These are phyloP conservation scores for Solanum chmielewskii DNA, from an alignment of 257 asterid genomes.

Conservation along the genomic window DNA sequence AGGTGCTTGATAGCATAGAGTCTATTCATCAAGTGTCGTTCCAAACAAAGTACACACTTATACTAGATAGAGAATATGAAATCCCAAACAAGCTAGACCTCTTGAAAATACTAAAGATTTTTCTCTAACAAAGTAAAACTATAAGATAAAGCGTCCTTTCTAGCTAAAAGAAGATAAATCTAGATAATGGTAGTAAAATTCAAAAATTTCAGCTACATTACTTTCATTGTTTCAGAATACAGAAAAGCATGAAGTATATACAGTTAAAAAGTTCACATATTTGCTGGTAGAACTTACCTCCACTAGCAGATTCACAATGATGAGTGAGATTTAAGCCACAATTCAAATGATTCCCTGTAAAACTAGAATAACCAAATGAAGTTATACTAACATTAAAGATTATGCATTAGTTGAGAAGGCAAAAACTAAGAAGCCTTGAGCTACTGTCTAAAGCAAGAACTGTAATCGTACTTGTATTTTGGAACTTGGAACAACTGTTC, in stretches of 20 bases:
- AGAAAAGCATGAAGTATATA: not conserved
- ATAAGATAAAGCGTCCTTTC: not conserved
- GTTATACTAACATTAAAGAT: not conserved
- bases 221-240: not conserved
- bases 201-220: not conserved
- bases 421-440: not conserved
- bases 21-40: not conserved
- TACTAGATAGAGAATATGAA: not conserved
- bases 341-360: slow-evolving; percentile 69
- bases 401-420: not conserved
- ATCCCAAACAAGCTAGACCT: not conserved
- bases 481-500: slow-evolving; percentile 53
- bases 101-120: not conserved
- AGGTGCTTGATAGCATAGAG: not conserved
- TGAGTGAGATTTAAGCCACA: slow-evolving; percentile 48
- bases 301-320: slow-evolving; percentile 43
- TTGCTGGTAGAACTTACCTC: slow-evolving; percentile 32
- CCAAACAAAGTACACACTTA: not conserved
- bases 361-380: slow-evolving; percentile 36
- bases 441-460: not conserved
- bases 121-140: not conserved
- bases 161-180: not conserved
- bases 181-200: not conserved
- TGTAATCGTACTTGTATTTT: slow-evolving; percentile 49
- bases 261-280: not conserved